These are phyloP conservation scores for Aristolochia fimbriata DNA, from an alignment of 164 flowering plant genomes.

Conservation along the genomic window DNA sequence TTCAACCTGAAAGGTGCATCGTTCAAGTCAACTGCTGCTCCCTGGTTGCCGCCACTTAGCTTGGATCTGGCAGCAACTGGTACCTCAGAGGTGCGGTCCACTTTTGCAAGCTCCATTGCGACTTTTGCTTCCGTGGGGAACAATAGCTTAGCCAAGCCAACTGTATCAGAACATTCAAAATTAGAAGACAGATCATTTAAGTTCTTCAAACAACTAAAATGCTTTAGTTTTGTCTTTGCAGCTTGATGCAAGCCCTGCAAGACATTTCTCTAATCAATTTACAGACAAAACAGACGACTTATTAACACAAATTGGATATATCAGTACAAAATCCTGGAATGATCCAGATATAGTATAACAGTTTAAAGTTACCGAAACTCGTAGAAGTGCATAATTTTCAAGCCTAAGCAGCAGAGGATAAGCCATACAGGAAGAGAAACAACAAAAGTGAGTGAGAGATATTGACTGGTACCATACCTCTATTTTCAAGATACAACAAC, in stretches of 20 bases:
- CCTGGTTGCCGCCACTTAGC: conserved; percentile 22
- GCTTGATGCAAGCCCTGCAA: no score
- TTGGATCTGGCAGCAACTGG: conserved; percentile 17
- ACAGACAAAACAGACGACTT: no score
- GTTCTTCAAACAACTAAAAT: no score
- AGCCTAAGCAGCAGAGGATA: no score
- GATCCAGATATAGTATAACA: no score
- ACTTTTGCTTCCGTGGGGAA: conserved; percentile 85
- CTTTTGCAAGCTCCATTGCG: conserved; percentile 81
- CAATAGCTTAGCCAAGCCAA: conserved; percentile 63
- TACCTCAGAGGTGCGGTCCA: conserved; percentile 61
- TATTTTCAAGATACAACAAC: conserved; percentile 76
- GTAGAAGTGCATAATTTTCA: no score
- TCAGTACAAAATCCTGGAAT: no score
- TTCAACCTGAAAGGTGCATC: conserved; percentile 65
- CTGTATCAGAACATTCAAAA: conserved; percentile 19
- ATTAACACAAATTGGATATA: no score
- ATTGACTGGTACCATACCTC: conserved; percentile 43
- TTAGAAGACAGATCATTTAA: background rate
- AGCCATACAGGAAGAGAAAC: conserved; percentile 35
- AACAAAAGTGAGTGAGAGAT: background rate
- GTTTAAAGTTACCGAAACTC: no score
- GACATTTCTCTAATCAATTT: no score
- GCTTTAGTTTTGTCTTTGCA: no score
- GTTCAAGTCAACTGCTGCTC: conserved; percentile 54